Base-by-base conservation (phyloP, 2,329 filamentous ascomycete species). In the Nannizziopsis barbatae region DNA sequence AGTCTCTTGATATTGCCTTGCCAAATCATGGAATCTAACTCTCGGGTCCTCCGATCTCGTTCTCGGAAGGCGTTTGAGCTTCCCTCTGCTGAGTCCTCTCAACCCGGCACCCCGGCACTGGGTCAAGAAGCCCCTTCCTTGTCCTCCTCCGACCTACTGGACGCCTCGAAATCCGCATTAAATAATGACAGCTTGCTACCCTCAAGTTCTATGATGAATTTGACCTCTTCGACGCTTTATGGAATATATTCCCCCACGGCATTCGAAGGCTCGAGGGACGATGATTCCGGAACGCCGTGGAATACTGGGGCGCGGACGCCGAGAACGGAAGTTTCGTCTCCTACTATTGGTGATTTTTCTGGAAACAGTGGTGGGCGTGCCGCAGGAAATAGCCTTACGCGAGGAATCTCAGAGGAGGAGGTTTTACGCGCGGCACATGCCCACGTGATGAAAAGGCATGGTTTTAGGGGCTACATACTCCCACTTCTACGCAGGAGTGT, bases 191-290 rank as follows among this genome's bases (percentile, higher is more conserved):
- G 58, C 55, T 31, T 62, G 58, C 53, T 65, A 55, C 68, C 75
- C 45, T 71, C 79, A 55, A 80, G 83, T 55, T 95, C 87, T 8
- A 77, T 87, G 50, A 72, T 88, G 60, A 94, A 95, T 62, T 75
- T 98, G 52, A 95, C 87, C 3, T 83, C 85, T 8, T 89, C 87
- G 1, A 95, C 92, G 0, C 76, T 98, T 4, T 85, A 84, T 57
- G 90, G 92, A 47, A 98, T 98, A 59, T 98, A 94, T 71, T 81
- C 81, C 9, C 80, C 80, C 5, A 77, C 78, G 0, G 74, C 75
- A 30, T 76, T 76, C 50, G 71, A 76, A 39, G 66, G 54, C 15
- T 44, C 49, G 17, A 40, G 47, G 11, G 53, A 53, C 15, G 22
- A 27, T 7, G 42, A 45, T 3, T 42, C 51, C 7, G 39, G 41